phyloP scores from a whole-genome alignment of 306 rosid species.

The Nissolia schottii region DNA sequence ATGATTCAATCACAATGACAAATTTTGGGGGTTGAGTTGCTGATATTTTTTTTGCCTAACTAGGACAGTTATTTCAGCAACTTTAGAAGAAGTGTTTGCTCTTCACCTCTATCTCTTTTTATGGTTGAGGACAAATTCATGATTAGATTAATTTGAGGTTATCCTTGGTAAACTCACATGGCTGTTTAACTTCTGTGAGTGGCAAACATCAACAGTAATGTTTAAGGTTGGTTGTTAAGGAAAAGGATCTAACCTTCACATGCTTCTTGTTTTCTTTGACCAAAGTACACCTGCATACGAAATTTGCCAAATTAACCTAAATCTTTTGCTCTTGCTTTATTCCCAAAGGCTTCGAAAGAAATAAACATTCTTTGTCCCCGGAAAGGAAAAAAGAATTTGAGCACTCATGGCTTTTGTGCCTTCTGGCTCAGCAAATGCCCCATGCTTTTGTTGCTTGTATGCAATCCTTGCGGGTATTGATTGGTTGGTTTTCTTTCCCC shows the following conservation, averaged over 20 bases:
- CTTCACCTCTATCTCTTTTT: neutral
- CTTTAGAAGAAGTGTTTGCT: neutral
- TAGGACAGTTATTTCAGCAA: neutral
- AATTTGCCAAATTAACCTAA: conserved; percentile 17
- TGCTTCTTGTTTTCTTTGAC: neutral
- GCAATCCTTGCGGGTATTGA: conserved; percentile 3
- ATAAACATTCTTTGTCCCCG: conserved; percentile 12
- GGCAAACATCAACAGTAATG: conserved; percentile 9
- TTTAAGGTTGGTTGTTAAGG: neutral
- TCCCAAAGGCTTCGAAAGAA: conserved; percentile 11
- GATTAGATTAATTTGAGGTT: neutral
- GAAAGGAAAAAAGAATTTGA: conserved; percentile 22
- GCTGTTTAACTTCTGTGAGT: neutral
- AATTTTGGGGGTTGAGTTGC: neutral
- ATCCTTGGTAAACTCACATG: neutral
- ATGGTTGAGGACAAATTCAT: neutral
- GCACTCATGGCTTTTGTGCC: conserved; percentile 13
- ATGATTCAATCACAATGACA: neutral
- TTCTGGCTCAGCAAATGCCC: neutral
- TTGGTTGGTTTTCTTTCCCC: neutral
- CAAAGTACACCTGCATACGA: conserved; percentile 3
- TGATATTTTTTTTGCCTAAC: conserved; percentile 15
- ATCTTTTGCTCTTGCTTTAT: neutral
- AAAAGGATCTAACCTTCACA: neutral
- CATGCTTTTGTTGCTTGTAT: conserved; percentile 27